These are phyloP conservation scores for Aspergillus hortae DNA, from an alignment of 2,329 filamentous ascomycete genomes.

Conservation along the genomic window DNA sequence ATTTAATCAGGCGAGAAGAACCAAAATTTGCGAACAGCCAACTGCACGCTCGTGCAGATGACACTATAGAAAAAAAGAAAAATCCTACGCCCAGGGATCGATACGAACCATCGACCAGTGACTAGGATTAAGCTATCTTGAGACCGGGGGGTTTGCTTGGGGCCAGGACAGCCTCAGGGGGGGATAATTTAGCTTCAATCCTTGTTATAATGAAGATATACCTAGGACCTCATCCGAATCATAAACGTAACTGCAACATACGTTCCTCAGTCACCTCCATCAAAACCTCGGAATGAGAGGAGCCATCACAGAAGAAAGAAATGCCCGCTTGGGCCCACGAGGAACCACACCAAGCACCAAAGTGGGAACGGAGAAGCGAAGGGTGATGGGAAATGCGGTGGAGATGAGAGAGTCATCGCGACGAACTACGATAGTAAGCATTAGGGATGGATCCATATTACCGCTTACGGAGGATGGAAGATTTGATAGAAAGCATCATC, in stretches of 20 bases:
- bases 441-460: neutral
- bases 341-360: slow-evolving; percentile 8
- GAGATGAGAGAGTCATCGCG: neutral
- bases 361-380: slow-evolving; percentile 3
- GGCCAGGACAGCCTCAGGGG: neutral
- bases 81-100: neutral
- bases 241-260: neutral
- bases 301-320: slow-evolving; percentile 5
- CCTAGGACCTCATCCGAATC: too few relatives aligned
- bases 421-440: slow-evolving; percentile 1
- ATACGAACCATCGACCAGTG: slow-evolving; percentile 3
- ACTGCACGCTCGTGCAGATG: too few relatives aligned
- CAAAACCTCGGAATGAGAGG: neutral
- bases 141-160: neutral
- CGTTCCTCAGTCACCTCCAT: neutral
- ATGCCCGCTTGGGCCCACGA: slow-evolving; percentile 15
- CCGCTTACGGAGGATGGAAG: neutral
- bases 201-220: too few relatives aligned
- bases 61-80: neutral
- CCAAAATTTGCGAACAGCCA: too few relatives aligned
- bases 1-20: too few relatives aligned
- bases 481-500: too few relatives aligned
- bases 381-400: slow-evolving; percentile 3
- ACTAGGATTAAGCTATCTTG: slow-evolving; percentile 4
- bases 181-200: neutral